Base-by-base conservation (phyloP, 2,329 filamentous ascomycete species). In the Cadophora gregata region DNA sequence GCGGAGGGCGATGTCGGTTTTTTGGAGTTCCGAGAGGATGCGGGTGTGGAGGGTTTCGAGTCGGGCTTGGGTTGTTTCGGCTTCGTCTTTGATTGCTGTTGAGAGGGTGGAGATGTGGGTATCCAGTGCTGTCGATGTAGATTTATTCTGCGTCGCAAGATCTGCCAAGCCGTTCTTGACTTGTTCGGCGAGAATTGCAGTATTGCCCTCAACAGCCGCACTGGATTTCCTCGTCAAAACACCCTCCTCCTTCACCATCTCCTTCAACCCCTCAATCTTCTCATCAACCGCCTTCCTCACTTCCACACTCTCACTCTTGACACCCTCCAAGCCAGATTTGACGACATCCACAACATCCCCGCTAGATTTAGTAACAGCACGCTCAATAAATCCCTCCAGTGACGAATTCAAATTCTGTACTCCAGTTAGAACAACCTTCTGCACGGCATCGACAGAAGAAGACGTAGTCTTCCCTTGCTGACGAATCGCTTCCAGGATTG, bases 11-110 rank as follows among this genome's bases (percentile, higher is more conserved):
- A 27, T 24, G 16, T 56, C 47, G 24, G 36, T 66, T 29, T 58
- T 62, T 19, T 66, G 48, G 4, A 62, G 25, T 36, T 66, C 64
- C 8, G 42, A 29, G 19, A 60, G 36, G 21, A 66, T 14, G 47
- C 64, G 36, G 16, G 2, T 58, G 25, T 66, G 36, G 7, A 59
- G 14, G 10, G 64, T 45, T 14, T 62, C 50, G n/a, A 66, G 16
- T 24, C 53, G 31, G 10, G 64, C 51, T 21, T 33, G 33, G 29
- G 60, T 63, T 1, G 60, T 47, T 10, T 56, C 48, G 48, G 60
- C 60, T 50, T 63, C 60, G n/a, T 50, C 21, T 45, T 63, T 63
- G 50, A 63, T 63, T 0, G 50, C 29, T 63, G 21, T 16, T 45
- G 60, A 63, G 10, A 63, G 24, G 6, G 50, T 31, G 12, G 50